Base-by-base conservation (phyloP, 805 yeast genomes). In the Candida glaebosa region DNA sequence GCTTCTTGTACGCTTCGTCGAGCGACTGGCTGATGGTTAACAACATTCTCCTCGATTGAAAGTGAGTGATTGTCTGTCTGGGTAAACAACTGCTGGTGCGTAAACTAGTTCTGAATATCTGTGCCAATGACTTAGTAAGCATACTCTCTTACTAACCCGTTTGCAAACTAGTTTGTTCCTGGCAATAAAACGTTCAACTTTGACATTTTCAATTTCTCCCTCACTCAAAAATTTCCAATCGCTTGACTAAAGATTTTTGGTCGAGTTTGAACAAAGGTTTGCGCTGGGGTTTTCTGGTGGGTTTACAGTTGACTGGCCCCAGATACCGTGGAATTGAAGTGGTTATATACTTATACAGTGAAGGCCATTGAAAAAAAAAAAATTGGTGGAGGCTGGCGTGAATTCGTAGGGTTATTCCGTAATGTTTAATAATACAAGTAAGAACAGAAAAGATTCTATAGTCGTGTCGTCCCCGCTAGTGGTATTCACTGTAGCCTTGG, bases 11-110 rank as follows among this genome's bases (percentile, higher is more conserved):
- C 14, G 79, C 61, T 44, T 76, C 81, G 52, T 71, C 78, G 46
- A 77, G 68, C 30, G 79, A 74, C 57, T 73, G 78, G 32, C 80
- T 71, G 43, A 77, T 77, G 15, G 81, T 77, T 50, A 76, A 63
- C 42, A 76, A 65, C 40, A 60, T 60, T 76, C 69, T 71, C 49
- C 46, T 24, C 8, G 28, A 8, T 24, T 24, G 28, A 24, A 24
- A 24, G 12, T 24, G 28, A 24, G 28, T 24, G 8, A 12, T 24
- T n/a, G n/a, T n/a, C n/a, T n/a, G n/a, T n/a, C n/a, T n/a, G n/a
- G n/a, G n/a, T n/a, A n/a, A 22, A 10, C 26, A 22, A 22, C 10
- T 22, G 26, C 26, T 22, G 6, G 9, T 22, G 10, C 6, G 26
- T 7, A 10, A 7, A 22, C 10, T 22, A 10, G 26, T 10, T 7